Base-by-base conservation (phyloP, 108 stramenopile species). In the Fistulifera solaris region DNA sequence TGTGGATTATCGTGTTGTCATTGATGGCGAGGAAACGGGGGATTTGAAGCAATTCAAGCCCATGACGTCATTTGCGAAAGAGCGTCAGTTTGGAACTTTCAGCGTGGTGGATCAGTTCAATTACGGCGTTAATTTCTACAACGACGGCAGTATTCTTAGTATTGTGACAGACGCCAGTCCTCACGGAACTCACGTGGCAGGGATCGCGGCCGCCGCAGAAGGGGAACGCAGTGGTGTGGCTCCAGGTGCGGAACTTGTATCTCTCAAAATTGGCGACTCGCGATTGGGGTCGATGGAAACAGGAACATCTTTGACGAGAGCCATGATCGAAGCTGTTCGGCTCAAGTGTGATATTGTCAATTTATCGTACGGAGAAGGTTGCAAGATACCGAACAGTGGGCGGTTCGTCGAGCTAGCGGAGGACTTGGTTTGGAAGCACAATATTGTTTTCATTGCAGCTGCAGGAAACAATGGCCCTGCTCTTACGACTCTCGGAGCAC, bases 381-480 rank as follows among this genome's bases (percentile, higher is more conserved):
- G 67, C 19, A 50, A 60, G 27, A 31, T 73, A 28, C 65, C 83
- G 7, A 68, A 93, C 65, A 15, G n/a, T 5, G 87, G 89, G 18
- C 61, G 87, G 16, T 68, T 92, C 39, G 61, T 77, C 1, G 65
- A 91, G 27, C 38, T 85, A 13, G 68, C 75, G 21, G 67, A 83
- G 27, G 81, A 94, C 38, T 49, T 84, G 14, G 78, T 87, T 5
- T 56, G 66, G 38, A 77, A 81, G 45, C 77, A 82, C 48, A 83
- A 85, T 44, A 76, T 94, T 40, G 47, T 78, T 8, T 80, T 93
- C 18, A 66, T 95, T 48, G 61, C 86, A 0, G 65, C 69, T 19
- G 93, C 96, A 0, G 94, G 96, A 7, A 96, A 96, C 63, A 78
- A 88, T 66, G 96, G 96, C 0, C 96, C 96, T 0, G 94, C 89